phyloP scores from a whole-genome alignment of 768 basidiomycete species.

The Leccinellum luteum region DNA sequence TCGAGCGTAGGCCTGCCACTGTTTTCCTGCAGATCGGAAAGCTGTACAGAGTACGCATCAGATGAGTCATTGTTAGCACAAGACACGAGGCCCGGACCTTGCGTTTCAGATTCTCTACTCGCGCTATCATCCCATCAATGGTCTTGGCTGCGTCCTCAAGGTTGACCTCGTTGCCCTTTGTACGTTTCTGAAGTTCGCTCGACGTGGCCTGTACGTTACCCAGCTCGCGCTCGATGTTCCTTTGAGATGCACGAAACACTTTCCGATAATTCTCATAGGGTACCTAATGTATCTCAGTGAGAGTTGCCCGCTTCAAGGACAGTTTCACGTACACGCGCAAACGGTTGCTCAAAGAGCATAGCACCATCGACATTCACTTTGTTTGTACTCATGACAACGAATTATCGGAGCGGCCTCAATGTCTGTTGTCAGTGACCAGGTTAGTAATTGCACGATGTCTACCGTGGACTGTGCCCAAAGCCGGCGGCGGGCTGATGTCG shows the following conservation, averaged over 20 bases:
- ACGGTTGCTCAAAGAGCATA: constrained; percentile 83
- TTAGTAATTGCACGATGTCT: background rate
- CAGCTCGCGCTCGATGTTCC: constrained; percentile 78
- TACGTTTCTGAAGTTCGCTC: constrained; percentile 56
- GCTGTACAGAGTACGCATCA: constrained; percentile 31
- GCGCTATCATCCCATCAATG: constrained; percentile 74
- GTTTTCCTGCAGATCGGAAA: constrained; percentile 48
- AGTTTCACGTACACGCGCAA: constrained; percentile 54
- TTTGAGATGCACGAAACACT: constrained; percentile 80
- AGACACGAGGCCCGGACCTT: constrained; percentile 56
- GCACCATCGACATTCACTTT: constrained; percentile 72
- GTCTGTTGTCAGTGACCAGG: constrained; percentile 5
- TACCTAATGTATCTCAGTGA: constrained; percentile 49
- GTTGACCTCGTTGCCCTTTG: constrained; percentile 36
- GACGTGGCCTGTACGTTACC: constrained; percentile 54
- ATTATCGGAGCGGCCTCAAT: constrained; percentile 5
- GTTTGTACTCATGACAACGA: constrained; percentile 29
- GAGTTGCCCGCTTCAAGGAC: background rate
- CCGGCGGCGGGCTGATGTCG: constrained; percentile 9
- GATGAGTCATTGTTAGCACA: constrained; percentile 14
- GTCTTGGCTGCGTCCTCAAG: constrained; percentile 54
- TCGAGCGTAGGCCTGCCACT: constrained; percentile 58
- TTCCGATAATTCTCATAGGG: constrained; percentile 89
- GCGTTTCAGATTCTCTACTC: constrained; percentile 78
- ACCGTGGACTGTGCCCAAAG: background rate